Evolutionary conservation across 139 green algal species (phyloP).

Genomic region (Medakamo hakoo): DNA sequence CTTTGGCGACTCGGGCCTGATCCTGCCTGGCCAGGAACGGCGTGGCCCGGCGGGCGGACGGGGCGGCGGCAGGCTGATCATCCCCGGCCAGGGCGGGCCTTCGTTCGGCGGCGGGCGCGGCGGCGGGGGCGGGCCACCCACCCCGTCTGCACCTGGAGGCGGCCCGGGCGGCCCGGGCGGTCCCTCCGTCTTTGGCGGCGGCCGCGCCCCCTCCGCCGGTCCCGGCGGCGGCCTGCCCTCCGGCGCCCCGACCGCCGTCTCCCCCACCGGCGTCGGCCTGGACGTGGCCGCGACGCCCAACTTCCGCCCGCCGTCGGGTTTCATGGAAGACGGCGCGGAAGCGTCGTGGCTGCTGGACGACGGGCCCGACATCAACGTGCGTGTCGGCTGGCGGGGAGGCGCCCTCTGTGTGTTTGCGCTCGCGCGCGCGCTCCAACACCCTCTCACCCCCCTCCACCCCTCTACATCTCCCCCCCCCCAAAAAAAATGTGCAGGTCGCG

Average conservation of each 20-base stretch:
- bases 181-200: neutral
- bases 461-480: neutral
- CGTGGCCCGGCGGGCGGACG: too few relatives aligned
- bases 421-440: neutral
- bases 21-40: too few relatives aligned
- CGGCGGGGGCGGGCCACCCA: too few relatives aligned
- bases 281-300: slow-evolving; percentile 9
- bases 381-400: slow-evolving; percentile 8
- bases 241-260: neutral
- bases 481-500: slow-evolving; percentile 26
- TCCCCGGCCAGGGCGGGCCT: neutral
- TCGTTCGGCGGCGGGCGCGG: too few relatives aligned
- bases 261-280: neutral
- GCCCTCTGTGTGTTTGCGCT: too few relatives aligned
- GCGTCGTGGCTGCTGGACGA: slow-evolving; percentile 1
- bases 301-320: slow-evolving; percentile 52
- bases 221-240: neutral
- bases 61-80: neutral
- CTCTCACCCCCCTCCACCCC: neutral
- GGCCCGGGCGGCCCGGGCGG: too few relatives aligned
- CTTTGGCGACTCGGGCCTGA: too few relatives aligned
- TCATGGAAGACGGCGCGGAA: slow-evolving; percentile 41
- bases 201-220: neutral
- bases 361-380: slow-evolving; percentile 3
- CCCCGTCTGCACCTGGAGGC: neutral